These are phyloP conservation scores for Pichia sporocuriosa DNA, from an alignment of 805 yeast genomes.

Conservation along the genomic window DNA sequence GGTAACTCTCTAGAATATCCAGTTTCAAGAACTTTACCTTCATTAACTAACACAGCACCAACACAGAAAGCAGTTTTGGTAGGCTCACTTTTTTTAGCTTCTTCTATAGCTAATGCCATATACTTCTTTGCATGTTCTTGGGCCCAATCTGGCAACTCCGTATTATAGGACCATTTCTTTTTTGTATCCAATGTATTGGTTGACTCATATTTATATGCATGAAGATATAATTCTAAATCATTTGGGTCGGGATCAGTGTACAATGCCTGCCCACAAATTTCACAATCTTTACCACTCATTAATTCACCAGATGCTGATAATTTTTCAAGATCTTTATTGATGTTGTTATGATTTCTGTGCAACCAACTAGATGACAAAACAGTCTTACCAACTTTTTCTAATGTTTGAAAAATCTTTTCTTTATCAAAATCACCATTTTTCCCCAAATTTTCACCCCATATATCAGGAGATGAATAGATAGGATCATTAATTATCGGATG, in stretches of 20 bases:
- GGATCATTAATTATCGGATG: slow-evolving; percentile 92
- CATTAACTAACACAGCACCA: slow-evolving; percentile 78
- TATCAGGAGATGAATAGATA: slow-evolving; percentile 64
- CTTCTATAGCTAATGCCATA: slow-evolving; percentile 71
- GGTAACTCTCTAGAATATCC: slow-evolving; percentile 89
- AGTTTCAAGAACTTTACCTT: slow-evolving; percentile 60
- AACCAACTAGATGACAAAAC: slow-evolving; percentile 63
- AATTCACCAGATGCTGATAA: slow-evolving; percentile 73
- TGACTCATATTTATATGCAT: slow-evolving; percentile 76
- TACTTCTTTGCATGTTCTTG: slow-evolving; percentile 44
- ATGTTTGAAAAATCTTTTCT: slow-evolving; percentile 37
- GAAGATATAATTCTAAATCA: slow-evolving; percentile 85
- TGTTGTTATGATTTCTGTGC: slow-evolving; percentile 36
- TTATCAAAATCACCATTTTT: slow-evolving; percentile 43
- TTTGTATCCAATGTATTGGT: slow-evolving; percentile 21
- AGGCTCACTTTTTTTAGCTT: slow-evolving; percentile 75
- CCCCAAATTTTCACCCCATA: slow-evolving; percentile 81
- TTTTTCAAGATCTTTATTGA: not conserved
- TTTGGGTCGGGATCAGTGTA: slow-evolving; percentile 86
- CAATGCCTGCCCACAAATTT: slow-evolving; percentile 58
- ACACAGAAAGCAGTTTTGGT: slow-evolving; percentile 86
- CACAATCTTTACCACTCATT: slow-evolving; percentile 47
- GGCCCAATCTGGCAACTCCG: slow-evolving; percentile 83
- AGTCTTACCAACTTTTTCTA: slow-evolving; percentile 68
- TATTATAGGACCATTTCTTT: slow-evolving; percentile 61